Percentiles rank a stretch among this genome's conserved stretches.
phyloP scores from a whole-genome alignment of 2,329 filamentous ascomycete genomes.

The Aspergillus sergii region DNA sequence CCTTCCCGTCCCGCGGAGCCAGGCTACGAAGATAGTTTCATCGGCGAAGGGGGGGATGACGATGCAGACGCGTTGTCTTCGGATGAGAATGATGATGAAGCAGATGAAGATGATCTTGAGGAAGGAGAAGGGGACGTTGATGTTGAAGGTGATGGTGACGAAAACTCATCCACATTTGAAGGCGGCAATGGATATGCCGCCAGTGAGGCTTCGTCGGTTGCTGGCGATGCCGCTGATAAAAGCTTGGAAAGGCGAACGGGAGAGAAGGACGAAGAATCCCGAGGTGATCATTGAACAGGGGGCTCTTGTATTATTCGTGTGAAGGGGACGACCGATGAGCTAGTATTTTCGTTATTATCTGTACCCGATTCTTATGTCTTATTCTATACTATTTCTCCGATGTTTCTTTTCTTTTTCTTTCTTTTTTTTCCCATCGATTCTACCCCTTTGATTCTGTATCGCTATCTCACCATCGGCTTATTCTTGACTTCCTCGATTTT shows the following conservation, averaged over 20 bases:
- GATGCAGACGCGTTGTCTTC: constrained; percentile 30
- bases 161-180: constrained; percentile 36
- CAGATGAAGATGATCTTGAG: constrained; percentile 39
- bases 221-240: constrained; percentile 19
- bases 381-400: no score
- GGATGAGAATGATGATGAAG: constrained; percentile 31
- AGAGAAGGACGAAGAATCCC: constrained; percentile 30
- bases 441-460: background rate
- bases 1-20: constrained; percentile 23
- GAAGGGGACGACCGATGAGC: background rate
- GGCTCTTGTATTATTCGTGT: background rate
- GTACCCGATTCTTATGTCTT: background rate
- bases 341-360: background rate
- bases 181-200: constrained; percentile 36
- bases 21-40: constrained; percentile 31
- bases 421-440: constrained; percentile 8
- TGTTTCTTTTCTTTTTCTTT: background rate
- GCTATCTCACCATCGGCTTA: background rate
- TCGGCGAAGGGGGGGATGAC: constrained; percentile 31
- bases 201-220: constrained; percentile 35
- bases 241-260: constrained; percentile 18
- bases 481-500: background rate
- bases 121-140: constrained; percentile 33
- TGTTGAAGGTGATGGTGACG: constrained; percentile 27
- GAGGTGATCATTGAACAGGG: constrained; percentile 26